Evolutionary conservation across 2,329 filamentous ascomycete species (phyloP), one percentile per base, ranked within the genome.

Genomic region (Diplocarpon mali): DNA sequence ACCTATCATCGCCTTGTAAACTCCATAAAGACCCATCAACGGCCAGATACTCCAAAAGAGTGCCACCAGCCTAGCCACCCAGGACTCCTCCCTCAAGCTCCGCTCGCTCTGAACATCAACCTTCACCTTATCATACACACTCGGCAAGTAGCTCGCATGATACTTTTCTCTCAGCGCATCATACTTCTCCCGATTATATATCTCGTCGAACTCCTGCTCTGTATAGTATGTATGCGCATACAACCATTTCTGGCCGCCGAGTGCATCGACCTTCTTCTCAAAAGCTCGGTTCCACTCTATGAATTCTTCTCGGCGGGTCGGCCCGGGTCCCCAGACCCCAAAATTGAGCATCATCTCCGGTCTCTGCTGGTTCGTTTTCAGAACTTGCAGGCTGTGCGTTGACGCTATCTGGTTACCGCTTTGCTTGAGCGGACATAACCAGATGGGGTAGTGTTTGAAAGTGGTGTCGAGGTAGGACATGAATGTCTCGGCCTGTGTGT

Each of bases 201-300:
- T 69, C 17, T 65, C 57, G 73, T 79, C 81, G 64, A 85, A 86
- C 57, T 84, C 77, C 0, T 73, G 66, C 13, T 83, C 74, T 9
- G 76, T 74, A 62, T 92, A 92, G 66, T 88, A 93, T 0, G 85
- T 80, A 56, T 89, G 83, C 2, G 86, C 85, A 64, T 93, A 93
- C 12, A 93, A 68, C 80, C 85, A 92, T 67, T 93, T 93, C 66
- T 82, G 76, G 2, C 86, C 86, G 41, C 80, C 79, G 2, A 92
- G 71, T 51, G 76, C 70, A 36, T 69, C 68, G 6, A 88, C 75
- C 59, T 82, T 81, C 28, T 69, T 65, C 66, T 93, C 86, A 17
- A 93, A 70, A 20, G 69, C 69, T 15, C 82, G 74, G 63, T 93
- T 93, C 57, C 76, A 75, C 27, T 65, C 60, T 2, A 88, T 69